These are phyloP conservation scores for Sugiyamaella qingdaonensis DNA, from an alignment of 805 yeast species.

Conservation along the genomic window DNA sequence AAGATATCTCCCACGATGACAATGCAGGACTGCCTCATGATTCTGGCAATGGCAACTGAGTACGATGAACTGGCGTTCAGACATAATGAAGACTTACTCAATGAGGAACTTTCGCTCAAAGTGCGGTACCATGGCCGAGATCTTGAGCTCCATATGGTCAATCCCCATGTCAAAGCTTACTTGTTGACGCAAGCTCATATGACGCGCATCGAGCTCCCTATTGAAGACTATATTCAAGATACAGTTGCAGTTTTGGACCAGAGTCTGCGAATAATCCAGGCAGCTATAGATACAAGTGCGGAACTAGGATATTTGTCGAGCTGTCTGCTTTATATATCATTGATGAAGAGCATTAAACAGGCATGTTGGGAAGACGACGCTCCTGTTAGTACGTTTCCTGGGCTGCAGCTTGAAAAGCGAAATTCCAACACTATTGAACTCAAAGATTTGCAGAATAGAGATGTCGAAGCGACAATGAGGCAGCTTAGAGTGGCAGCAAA, in stretches of 20 bases:
- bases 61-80: constrained; percentile 86
- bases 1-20: constrained; percentile 44
- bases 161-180: constrained; percentile 79
- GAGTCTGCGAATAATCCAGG: constrained; percentile 88
- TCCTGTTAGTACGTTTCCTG: constrained; percentile 56
- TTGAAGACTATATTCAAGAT: constrained; percentile 93
- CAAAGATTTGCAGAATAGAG: background rate
- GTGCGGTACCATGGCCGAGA: constrained; percentile 54
- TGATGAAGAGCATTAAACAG: constrained; percentile 87
- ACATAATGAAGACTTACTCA: constrained; percentile 86
- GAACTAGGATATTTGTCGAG: constrained; percentile 71
- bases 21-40: constrained; percentile 60
- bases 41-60: constrained; percentile 65
- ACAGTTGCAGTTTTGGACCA: constrained; percentile 92
- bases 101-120: constrained; percentile 68
- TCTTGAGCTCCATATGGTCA: constrained; percentile 58
- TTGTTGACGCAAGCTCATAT: constrained; percentile 69
- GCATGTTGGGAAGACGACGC: constrained; percentile 82
- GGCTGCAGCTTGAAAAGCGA: constrained; percentile 17
- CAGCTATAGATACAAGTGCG: constrained; percentile 83
- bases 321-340: constrained; percentile 55
- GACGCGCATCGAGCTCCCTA: constrained; percentile 73
- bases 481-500: constrained; percentile 41
- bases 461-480: constrained; percentile 21
- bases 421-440: constrained; percentile 24